These are phyloP conservation scores for Sporothrix pallida DNA, from an alignment of 2,329 filamentous ascomycete genomes.

Conservation along the genomic window DNA sequence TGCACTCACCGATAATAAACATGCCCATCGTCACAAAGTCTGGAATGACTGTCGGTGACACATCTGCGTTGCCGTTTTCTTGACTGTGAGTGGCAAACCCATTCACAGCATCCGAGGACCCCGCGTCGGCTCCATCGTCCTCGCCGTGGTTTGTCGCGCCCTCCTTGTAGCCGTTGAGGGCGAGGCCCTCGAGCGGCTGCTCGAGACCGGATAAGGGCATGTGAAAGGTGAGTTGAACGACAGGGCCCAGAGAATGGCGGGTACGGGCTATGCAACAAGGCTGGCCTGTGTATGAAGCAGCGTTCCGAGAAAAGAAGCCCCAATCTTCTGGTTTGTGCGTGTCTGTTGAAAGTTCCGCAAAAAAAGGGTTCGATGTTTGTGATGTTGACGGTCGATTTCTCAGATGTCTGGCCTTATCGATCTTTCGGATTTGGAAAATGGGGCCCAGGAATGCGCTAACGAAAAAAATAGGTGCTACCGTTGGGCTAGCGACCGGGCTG, in stretches of 20 bases:
- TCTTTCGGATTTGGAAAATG: slow-evolving; percentile 25
- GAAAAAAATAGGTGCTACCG: slow-evolving; percentile 26
- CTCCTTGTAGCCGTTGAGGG: neutral
- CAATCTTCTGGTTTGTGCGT: neutral
- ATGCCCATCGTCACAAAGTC: slow-evolving; percentile 75
- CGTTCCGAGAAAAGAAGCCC: neutral
- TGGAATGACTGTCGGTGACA: slow-evolving; percentile 43
- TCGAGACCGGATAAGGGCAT: slow-evolving; percentile 18
- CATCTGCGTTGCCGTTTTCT: neutral
- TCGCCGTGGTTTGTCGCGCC: neutral
- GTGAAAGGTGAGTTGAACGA: neutral
- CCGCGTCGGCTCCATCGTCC: slow-evolving; percentile 19
- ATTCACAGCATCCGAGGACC: neutral
- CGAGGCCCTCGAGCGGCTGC: neutral
- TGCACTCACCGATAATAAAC: slow-evolving; percentile 71
- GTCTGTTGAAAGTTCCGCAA: neutral
- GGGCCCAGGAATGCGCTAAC: slow-evolving; percentile 24
- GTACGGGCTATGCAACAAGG: neutral
- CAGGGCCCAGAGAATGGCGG: neutral
- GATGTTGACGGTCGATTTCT: slow-evolving; percentile 9
- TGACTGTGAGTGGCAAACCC: neutral
- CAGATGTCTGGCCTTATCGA: slow-evolving; percentile 27
- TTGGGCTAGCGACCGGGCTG: slow-evolving; percentile 18
- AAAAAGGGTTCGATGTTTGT: neutral
- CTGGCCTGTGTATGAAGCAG: neutral